Conservation (phyloP, 495 filamentous ascomycete species). For the Pyronema omphalodes region DNA sequence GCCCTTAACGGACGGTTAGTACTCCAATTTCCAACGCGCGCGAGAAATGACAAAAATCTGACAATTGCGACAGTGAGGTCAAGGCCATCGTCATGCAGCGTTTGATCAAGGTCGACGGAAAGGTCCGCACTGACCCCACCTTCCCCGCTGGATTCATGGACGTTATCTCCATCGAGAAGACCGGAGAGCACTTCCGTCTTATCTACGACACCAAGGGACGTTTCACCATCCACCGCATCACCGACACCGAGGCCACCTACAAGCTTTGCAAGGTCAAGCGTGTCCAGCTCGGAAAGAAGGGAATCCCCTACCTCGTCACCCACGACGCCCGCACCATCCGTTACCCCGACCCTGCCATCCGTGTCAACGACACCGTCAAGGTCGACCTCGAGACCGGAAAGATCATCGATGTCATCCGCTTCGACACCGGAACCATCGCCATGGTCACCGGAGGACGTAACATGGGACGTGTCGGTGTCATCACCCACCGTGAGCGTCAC, state of each 20-base stretch:
- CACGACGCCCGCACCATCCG: slow-evolving; percentile 99
- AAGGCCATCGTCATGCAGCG: slow-evolving; percentile 99
- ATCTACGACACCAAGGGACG: slow-evolving; percentile 99
- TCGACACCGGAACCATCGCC: slow-evolving; percentile 91
- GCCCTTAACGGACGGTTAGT: slow-evolving; percentile 59
- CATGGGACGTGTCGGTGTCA: slow-evolving; percentile 99
- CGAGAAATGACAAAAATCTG: not conserved
- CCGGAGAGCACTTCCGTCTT: slow-evolving; percentile 97
- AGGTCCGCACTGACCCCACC: slow-evolving; percentile 96
- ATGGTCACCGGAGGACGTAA: slow-evolving; percentile 98
- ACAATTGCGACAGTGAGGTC: slow-evolving; percentile 43
- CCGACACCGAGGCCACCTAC: slow-evolving; percentile 92
- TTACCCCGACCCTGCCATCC: slow-evolving; percentile 92
- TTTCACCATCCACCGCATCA: slow-evolving; percentile 99
- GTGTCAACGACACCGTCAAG: slow-evolving; percentile 99
- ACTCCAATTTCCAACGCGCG: not conserved
- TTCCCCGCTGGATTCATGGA: slow-evolving; percentile 99
- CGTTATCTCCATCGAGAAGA: slow-evolving; percentile 98
- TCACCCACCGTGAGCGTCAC: slow-evolving; percentile 98
- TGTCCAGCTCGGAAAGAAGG: slow-evolving; percentile 95
- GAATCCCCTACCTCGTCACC: slow-evolving; percentile 99
- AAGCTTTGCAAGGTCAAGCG: slow-evolving; percentile 99
- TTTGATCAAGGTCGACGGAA: slow-evolving; percentile 97
- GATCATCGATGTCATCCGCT: slow-evolving; percentile 86
- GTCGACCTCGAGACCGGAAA: slow-evolving; percentile 92